Base-by-base conservation (phyloP, 140 eudicot genomes). In the Senecio squalidus region DNA sequence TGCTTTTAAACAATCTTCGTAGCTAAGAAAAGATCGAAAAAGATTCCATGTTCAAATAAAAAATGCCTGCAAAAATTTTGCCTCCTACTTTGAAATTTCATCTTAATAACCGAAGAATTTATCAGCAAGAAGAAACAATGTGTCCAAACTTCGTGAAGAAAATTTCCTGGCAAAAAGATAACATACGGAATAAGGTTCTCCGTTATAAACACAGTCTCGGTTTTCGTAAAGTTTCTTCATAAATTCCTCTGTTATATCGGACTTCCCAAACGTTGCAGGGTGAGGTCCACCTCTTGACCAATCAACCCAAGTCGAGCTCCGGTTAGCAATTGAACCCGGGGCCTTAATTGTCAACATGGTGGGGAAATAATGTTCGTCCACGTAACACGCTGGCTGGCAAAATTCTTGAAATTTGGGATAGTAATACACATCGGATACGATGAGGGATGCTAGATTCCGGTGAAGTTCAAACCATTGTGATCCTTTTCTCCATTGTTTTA, bases 211-310 rank as follows among this genome's bases (percentile, higher is more conserved):
- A 44, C 97, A 84, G 31, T 28, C 66, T 0, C 48, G 77, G 2
- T 28, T 70, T 23, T 47, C 69, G 3, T 40, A 58, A 16, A 89
- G 70, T 59, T 55, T 79, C 67, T 68, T 79, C 78, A 89, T 57
- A 69, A 88, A 82, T 5, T 61, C 76, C 70, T 64, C 92, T 0
- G 82, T 79, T 43, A 89, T 75, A 58, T 82, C 95, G 3, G 76
- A 74, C 48, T 62, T 72, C 16, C 97, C 95, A 58, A 82, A 89
- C 5, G 93, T 89, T 21, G 88, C 95, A 15, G 95, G 97, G 70
- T 89, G 97, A 55, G 97, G 78, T 14, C 95, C 92, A 2, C 95
- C 97, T 70, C 95, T 79, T 2, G 95, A 85, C 95, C 97, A 89
- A 30, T 89, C 95, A 5, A 80, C 91, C 92, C 82, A 89, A 9